Evolutionary conservation across 805 yeast genomes (phyloP).

Genomic region (Kodamaea hsintzibuensis): DNA sequence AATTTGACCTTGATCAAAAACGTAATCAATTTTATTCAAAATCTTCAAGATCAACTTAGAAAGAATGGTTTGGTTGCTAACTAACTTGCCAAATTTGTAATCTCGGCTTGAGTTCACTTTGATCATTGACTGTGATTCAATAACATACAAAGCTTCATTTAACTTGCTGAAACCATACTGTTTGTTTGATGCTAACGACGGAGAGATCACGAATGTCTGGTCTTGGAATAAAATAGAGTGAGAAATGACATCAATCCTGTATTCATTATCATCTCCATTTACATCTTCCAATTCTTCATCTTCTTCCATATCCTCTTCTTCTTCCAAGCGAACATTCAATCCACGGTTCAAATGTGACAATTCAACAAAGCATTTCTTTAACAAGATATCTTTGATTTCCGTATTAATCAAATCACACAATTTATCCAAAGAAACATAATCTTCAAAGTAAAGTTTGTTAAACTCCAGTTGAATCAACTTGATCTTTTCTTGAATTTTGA

Average conservation of each 20-base stretch:
- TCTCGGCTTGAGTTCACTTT: not conserved
- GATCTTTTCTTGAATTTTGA: constrained; percentile 13
- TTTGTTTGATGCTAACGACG: constrained; percentile 43
- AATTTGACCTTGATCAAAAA: constrained; percentile 24
- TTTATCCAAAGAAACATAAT: constrained; percentile 17
- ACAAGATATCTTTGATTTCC: constrained; percentile 22
- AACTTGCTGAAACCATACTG: constrained; percentile 22
- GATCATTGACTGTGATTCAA: constrained; percentile 20
- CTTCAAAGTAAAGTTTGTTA: constrained; percentile 16
- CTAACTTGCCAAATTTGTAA: not conserved
- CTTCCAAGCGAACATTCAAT: not conserved
- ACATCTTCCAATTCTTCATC: not conserved
- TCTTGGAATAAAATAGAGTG: constrained; percentile 42
- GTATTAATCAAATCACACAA: constrained; percentile 25
- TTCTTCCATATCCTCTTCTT: not conserved
- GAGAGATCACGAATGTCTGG: constrained; percentile 37
- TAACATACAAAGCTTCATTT: constrained; percentile 17
- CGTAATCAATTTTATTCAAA: constrained; percentile 29
- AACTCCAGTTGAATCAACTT: constrained; percentile 16
- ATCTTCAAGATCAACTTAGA: not conserved
- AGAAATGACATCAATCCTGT: not conserved
- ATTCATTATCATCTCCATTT: not conserved
- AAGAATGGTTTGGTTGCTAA: not conserved
- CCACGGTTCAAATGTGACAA: constrained; percentile 7
- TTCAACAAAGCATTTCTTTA: constrained; percentile 20